Conservation (phyloP, 495 filamentous ascomycete species). For the Aspergillus avenaceus region DNA sequence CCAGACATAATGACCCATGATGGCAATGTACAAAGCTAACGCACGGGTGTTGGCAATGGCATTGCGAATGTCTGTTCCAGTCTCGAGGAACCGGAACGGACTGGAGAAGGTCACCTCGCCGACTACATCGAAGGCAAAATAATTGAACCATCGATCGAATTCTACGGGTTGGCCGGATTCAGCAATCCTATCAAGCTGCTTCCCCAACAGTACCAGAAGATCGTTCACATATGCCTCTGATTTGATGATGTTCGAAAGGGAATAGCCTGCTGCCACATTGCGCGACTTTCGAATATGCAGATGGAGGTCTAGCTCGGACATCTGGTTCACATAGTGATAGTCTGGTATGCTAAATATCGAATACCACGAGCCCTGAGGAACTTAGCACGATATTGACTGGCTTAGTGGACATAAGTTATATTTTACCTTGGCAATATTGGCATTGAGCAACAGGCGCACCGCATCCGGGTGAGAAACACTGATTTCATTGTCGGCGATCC, state of each 20-base stretch:
- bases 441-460: conserved; percentile 27
- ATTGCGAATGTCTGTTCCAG: conserved; percentile 36
- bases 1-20: conserved; percentile 38
- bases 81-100: conserved; percentile 38
- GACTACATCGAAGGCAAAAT: conserved; percentile 44
- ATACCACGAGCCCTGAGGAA: conserved; percentile 25
- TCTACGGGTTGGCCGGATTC: conserved; percentile 24
- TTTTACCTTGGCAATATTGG: conserved; percentile 22
- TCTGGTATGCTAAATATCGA: conserved; percentile 34
- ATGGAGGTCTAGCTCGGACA: conserved; percentile 36
- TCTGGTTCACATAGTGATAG: conserved; percentile 38
- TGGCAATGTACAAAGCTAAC: conserved; percentile 29
- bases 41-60: conserved; percentile 36
- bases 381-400: background rate
- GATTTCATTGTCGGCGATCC: conserved; percentile 47
- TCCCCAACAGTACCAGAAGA: conserved; percentile 25
- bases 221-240: conserved; percentile 35
- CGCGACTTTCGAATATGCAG: conserved; percentile 28
- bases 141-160: conserved; percentile 42
- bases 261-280: conserved; percentile 33
- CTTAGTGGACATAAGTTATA: background rate
- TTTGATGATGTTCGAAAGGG: conserved; percentile 37
- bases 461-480: conserved; percentile 44
- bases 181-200: conserved; percentile 25
- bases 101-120: conserved; percentile 39